Base-by-base conservation (phyloP, 2,329 filamentous ascomycete species). In the Claviceps maximensis region DNA sequence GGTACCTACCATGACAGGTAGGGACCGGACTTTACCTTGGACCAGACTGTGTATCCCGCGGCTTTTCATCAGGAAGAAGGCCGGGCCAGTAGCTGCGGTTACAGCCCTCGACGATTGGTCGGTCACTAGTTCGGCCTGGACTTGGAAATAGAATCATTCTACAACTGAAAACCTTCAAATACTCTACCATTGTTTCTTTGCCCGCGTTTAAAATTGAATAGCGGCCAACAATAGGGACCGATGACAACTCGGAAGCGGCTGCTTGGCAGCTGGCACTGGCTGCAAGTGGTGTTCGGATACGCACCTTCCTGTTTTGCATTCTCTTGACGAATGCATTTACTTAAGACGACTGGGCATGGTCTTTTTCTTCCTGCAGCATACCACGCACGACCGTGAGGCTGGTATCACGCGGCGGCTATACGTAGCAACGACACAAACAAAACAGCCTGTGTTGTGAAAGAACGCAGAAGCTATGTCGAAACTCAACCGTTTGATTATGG, bases 221-320 rank as follows among this genome's bases (percentile, higher is more conserved):
- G 45, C 33, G 15, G 21, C 40, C 13, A 21, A 45, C 29, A 51
- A 51, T 47, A 8, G 12, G 10, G 41, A 41, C 7, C 21, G 41
- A 27, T n/a, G 31, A 36, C 49, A 21, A 29, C 21, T 51, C 41
- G 27, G 23, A 21, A 29, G 42, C 42, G 21, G 42, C 31, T 31
- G 42, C 25, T 47, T 47, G 42, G 44, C 50, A 51, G 42, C 31
- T 51, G 50, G 31, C 31, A 38, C 31, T 38, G 29, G 21, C 23
- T 4, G 33, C 23, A 45, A 15, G 12, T 27, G 13, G 17, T 23
- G 13, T 21, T 27, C 29, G 21, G 31, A 25, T 38, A 6, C 50
- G 50, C 50, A 51, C 50, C 50, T 51, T 51, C 50, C 50, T 31
- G 47, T 12, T 51, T 12, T 21, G 31, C n/a, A 29, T 27, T 46